These are phyloP conservation scores for Leishmania major DNA, from an alignment of 208 protist genomes.

Conservation along the genomic window DNA sequence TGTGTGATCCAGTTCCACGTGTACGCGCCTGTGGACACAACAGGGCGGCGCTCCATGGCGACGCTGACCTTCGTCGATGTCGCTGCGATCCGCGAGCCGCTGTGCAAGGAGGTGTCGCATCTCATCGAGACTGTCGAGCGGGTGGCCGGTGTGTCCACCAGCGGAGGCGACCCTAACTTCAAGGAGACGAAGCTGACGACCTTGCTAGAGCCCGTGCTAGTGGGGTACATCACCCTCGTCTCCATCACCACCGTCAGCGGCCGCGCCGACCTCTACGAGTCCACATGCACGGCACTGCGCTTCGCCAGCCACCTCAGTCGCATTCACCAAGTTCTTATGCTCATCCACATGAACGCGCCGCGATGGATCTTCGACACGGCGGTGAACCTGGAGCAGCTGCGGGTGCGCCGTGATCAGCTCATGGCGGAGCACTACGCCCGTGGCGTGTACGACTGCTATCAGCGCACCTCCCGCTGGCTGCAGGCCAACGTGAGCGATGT, in stretches of 20 bases:
- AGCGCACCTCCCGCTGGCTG: conserved; percentile 57
- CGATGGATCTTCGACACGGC: conserved; percentile 83
- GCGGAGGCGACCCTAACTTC: conserved; percentile 62
- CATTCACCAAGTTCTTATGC: conserved; percentile 84
- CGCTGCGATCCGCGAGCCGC: conserved; percentile 63
- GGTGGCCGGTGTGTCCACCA: conserved; percentile 49
- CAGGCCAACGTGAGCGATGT: conserved; percentile 56
- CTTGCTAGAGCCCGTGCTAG: conserved; percentile 75
- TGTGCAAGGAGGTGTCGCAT: conserved; percentile 71
- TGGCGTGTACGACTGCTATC: conserved; percentile 81
- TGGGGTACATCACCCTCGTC: conserved; percentile 83
- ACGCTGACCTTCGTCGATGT: conserved; percentile 90
- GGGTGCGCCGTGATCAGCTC: conserved; percentile 45
- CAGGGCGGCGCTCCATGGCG: conserved; percentile 77
- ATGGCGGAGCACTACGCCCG: conserved; percentile 62
- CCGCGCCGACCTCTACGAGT: conserved; percentile 61
- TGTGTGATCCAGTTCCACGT: conserved; percentile 89
- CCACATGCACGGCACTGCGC: conserved; percentile 60
- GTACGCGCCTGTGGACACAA: conserved; percentile 73
- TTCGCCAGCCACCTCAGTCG: conserved; percentile 63
- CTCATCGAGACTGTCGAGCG: conserved; percentile 71
- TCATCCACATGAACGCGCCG: conserved; percentile 79
- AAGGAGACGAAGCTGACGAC: conserved; percentile 72
- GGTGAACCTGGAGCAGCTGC: conserved; percentile 61
- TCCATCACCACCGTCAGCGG: conserved; percentile 86